These are phyloP conservation scores for Cubamyces lactineus DNA, from an alignment of 768 basidiomycete species.

Conservation along the genomic window DNA sequence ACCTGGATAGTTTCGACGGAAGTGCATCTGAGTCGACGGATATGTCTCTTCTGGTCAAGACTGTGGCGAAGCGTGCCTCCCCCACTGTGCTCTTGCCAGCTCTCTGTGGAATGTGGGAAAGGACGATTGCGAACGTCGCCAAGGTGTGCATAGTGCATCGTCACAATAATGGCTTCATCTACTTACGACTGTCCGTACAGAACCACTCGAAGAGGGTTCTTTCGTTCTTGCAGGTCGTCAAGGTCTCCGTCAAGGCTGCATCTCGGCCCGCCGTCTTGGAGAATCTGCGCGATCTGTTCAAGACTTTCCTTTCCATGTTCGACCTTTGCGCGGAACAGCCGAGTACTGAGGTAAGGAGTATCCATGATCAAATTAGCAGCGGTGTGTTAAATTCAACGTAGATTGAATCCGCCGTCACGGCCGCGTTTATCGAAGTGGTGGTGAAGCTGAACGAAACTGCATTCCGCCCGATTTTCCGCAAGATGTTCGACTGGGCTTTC, in stretches of 20 bases:
- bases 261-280: constrained; percentile 66
- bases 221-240: constrained; percentile 71
- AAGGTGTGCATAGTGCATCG: constrained; percentile 1
- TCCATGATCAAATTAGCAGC: too few species aligned
- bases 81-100: constrained; percentile 69
- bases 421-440: constrained; percentile 86
- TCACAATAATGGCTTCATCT: not conserved
- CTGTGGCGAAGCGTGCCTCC: constrained; percentile 70
- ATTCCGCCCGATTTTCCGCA: constrained; percentile 91
- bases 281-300: constrained; percentile 69
- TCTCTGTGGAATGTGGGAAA: constrained; percentile 60
- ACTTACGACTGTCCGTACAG: not conserved
- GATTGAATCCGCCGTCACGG: constrained; percentile 58
- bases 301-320: constrained; percentile 79
- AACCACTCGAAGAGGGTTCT: constrained; percentile 24
- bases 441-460: constrained; percentile 90
- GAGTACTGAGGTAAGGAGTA: not conserved
- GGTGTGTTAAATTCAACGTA: constrained; percentile 30
- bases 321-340: constrained; percentile 42
- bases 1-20: constrained; percentile 46
- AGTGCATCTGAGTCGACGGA: constrained; percentile 36
- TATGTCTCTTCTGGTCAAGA: constrained; percentile 57
- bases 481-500: constrained; percentile 95
- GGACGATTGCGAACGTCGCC: not conserved
- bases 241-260: constrained; percentile 64